Evolutionary conservation across 352 stramenopile genomes (phyloP).

Genomic region (Thraustotheca clavata): DNA sequence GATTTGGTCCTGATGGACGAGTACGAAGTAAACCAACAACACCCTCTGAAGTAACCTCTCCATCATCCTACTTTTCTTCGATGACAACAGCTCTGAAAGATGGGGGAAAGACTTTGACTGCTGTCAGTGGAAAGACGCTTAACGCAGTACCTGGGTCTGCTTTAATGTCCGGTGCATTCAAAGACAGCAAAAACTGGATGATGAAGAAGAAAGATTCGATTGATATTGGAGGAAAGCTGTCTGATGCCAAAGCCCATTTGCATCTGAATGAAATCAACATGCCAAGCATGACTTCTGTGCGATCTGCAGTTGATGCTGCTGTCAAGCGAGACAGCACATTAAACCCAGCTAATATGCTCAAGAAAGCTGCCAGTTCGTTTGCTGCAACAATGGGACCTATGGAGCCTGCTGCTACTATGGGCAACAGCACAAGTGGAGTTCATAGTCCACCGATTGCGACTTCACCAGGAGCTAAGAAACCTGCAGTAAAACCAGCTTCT

Average conservation of each 20-base stretch:
- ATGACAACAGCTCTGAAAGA: slow-evolving; percentile 61
- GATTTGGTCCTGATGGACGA: slow-evolving; percentile 16
- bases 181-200: slow-evolving; percentile 67
- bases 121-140: slow-evolving; percentile 26
- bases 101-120: slow-evolving; percentile 58
- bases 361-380: slow-evolving; percentile 19
- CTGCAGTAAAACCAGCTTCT: slow-evolving; percentile 23
- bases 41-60: not conserved
- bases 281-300: slow-evolving; percentile 11
- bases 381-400: not conserved
- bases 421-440: not conserved
- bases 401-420: not conserved
- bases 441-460: not conserved
- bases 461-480: not conserved
- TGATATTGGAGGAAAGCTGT: not conserved
- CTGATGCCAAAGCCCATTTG: not conserved
- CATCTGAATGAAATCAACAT: slow-evolving; percentile 8
- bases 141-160: slow-evolving; percentile 16
- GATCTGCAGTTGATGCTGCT: slow-evolving; percentile 13
- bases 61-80: slow-evolving; percentile 52
- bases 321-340: slow-evolving; percentile 5
- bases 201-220: slow-evolving; percentile 45
- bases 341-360: slow-evolving; percentile 9
- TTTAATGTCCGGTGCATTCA: slow-evolving; percentile 30
- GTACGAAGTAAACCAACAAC: not conserved